Evolutionary conservation across 352 stramenopile species (phyloP).

Genomic region (Blastocystis sp.): DNA sequence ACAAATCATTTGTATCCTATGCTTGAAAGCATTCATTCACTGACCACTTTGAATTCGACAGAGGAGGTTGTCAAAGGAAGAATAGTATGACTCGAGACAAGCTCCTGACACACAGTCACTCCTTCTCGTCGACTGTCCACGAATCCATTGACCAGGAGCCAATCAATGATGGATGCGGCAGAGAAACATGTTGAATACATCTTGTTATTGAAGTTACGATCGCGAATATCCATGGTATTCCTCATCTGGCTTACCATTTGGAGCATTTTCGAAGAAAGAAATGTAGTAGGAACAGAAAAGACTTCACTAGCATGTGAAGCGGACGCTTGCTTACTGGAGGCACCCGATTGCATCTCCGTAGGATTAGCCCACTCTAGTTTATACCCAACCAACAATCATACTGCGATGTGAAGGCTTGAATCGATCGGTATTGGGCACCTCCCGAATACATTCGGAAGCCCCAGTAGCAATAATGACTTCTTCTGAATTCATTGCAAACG

Average conservation of each 20-base stretch:
- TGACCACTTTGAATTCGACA: neutral
- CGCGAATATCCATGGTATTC: conserved; percentile 25
- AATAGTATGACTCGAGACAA: neutral
- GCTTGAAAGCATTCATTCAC: neutral
- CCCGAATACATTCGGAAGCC: neutral
- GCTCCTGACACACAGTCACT: conserved; percentile 19
- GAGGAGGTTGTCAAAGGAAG: neutral
- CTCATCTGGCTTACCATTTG: conserved; percentile 37
- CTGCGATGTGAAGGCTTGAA: conserved; percentile 51
- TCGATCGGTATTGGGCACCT: conserved; percentile 36
- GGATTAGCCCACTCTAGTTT: neutral
- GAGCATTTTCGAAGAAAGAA: conserved; percentile 6
- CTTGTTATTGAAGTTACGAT: neutral
- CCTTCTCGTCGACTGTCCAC: conserved; percentile 45
- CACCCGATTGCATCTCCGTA: conserved; percentile 12
- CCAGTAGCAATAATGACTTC: conserved; percentile 29
- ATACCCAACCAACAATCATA: neutral
- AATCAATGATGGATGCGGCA: conserved; percentile 31
- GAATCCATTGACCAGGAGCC: conserved; percentile 47
- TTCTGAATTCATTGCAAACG: conserved; percentile 59
- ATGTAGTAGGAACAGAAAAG: neutral
- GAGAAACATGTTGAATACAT: conserved; percentile 59
- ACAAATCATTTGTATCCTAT: conserved; percentile 57
- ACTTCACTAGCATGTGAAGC: conserved; percentile 24
- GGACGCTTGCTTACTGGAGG: conserved; percentile 51